Percentiles rank a stretch among this genome's conserved stretches.
phyloP scores from a whole-genome alignment of 495 filamentous ascomycete species.

The Pyrenula massariospora region DNA sequence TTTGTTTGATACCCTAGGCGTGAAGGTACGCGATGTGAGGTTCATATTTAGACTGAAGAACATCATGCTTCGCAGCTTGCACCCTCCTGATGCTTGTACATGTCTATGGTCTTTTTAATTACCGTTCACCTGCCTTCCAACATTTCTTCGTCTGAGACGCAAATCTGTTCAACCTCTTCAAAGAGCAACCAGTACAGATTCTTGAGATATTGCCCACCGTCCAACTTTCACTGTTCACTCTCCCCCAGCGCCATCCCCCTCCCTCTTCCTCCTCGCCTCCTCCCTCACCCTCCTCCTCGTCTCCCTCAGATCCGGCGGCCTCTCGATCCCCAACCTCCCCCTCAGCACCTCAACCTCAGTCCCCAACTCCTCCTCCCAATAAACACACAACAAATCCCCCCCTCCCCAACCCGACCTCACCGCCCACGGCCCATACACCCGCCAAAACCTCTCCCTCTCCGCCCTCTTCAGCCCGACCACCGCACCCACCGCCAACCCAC shows the following conservation, averaged over 20 bases:
- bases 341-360: constrained; percentile 71
- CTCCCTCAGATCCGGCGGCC: constrained; percentile 76
- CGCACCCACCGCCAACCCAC: constrained; percentile 68
- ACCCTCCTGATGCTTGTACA: no score
- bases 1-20: background rate
- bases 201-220: no score
- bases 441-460: constrained; percentile 54
- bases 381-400: constrained; percentile 81
- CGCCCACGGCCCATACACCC: constrained; percentile 81
- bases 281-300: constrained; percentile 60
- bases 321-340: constrained; percentile 65
- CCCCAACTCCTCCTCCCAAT: constrained; percentile 94
- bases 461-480: constrained; percentile 56
- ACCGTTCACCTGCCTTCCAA: no score
- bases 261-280: constrained; percentile 54
- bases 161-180: no score
- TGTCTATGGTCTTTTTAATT: no score
- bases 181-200: no score
- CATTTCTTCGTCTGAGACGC: no score
- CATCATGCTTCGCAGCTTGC: no score
- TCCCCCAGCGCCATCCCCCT: constrained; percentile 29
- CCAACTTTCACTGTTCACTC: no score
- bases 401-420: constrained; percentile 64
- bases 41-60: no score
- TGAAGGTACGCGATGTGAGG: background rate